A percentile compares a stretch with the other conserved stretches of the same genome.
Evolutionary conservation across 1,139 yeast species (phyloP).

Genomic region (Yamadazyma mexicana): DNA sequence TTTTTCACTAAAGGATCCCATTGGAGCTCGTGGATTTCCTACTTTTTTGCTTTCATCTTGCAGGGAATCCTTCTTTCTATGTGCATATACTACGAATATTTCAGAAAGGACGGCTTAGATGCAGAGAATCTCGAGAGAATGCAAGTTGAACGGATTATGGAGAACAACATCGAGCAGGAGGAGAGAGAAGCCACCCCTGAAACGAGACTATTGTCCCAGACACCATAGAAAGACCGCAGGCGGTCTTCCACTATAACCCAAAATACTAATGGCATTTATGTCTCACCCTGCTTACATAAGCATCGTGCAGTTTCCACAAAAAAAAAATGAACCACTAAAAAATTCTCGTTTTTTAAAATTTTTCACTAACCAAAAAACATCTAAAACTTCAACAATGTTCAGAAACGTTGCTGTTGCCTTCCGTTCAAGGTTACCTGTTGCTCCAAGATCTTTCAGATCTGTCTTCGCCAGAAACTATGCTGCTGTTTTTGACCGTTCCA

Average conservation of each 20-base stretch:
- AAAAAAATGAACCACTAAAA: too few relatives aligned
- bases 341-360: too few relatives aligned
- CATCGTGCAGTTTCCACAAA: too few relatives aligned
- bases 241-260: too few relatives aligned
- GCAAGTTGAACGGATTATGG: slow-evolving; percentile 34
- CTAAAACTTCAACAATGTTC: slow-evolving; percentile 19
- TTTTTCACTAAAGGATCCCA: slow-evolving; percentile 72
- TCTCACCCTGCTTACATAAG: too few relatives aligned
- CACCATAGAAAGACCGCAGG: too few relatives aligned
- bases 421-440: slow-evolving; percentile 20
- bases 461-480: slow-evolving; percentile 52
- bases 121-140: slow-evolving; percentile 33
- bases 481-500: slow-evolving; percentile 83
- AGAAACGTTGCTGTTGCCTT: slow-evolving; percentile 21
- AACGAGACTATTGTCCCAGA: too few relatives aligned
- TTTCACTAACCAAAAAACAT: too few relatives aligned
- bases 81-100: slow-evolving; percentile 41
- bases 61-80: slow-evolving; percentile 50
- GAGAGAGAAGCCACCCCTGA: background rate
- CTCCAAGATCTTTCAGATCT: slow-evolving; percentile 21
- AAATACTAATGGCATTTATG: too few relatives aligned
- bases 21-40: slow-evolving; percentile 89
- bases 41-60: slow-evolving; percentile 66
- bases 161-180: slow-evolving; percentile 19
- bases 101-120: slow-evolving; percentile 25